These are phyloP conservation scores for Cercospora janseana DNA, from an alignment of 2,329 filamentous ascomycete genomes.

Conservation along the genomic window DNA sequence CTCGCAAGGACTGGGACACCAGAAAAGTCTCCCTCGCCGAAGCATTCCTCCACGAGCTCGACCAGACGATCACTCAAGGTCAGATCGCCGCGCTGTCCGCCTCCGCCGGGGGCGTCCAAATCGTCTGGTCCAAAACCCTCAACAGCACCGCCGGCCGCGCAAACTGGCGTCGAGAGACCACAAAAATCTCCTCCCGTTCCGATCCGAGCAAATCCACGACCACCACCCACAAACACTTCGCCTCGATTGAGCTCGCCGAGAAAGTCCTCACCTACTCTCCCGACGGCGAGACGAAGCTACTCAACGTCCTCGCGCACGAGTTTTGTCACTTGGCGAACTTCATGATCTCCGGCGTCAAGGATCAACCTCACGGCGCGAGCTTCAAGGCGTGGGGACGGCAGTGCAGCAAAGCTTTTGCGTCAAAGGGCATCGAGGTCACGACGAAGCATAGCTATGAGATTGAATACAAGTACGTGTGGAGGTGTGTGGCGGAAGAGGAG, in stretches of 20 bases:
- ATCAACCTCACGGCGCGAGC: slow-evolving; percentile 76
- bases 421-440: slow-evolving; percentile 70
- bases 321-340: slow-evolving; percentile 94
- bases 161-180: slow-evolving; percentile 50
- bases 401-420: slow-evolving; percentile 57
- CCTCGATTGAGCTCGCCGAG: slow-evolving; percentile 80
- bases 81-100: slow-evolving; percentile 58
- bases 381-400: slow-evolving; percentile 74
- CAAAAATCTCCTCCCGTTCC: slow-evolving; percentile 34
- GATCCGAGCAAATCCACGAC: slow-evolving; percentile 18
- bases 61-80: slow-evolving; percentile 61
- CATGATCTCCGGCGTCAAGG: slow-evolving; percentile 73
- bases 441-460: slow-evolving; percentile 90
- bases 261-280: slow-evolving; percentile 80
- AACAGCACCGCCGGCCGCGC: slow-evolving; percentile 71
- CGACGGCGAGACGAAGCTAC: slow-evolving; percentile 45
- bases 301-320: slow-evolving; percentile 93
- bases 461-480: slow-evolving; percentile 89
- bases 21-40: slow-evolving; percentile 63
- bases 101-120: slow-evolving; percentile 66
- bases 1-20: slow-evolving; percentile 61
- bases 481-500: slow-evolving; percentile 53
- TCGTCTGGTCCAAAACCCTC: slow-evolving; percentile 75
- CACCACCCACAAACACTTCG: slow-evolving; percentile 49
- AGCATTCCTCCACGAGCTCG: slow-evolving; percentile 67